Base-by-base conservation (phyloP, 2,329 filamentous ascomycete genomes). In the Cladophialophora exuberans region DNA sequence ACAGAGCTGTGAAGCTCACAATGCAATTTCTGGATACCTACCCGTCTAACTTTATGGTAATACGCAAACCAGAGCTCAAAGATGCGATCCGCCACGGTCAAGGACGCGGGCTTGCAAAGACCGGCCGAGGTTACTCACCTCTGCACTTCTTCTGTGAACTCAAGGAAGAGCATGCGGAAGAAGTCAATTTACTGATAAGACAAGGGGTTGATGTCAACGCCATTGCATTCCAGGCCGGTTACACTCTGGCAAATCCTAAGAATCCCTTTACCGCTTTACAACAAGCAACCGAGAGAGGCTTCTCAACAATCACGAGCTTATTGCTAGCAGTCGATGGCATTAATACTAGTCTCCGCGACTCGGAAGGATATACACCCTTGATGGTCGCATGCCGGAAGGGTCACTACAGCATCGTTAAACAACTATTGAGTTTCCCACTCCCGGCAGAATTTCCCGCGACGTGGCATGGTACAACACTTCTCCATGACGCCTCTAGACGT, bases 111-210 rank as follows among this genome's bases (percentile, higher is more conserved):
- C 45, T 63, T 35, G 54, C 61, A 3, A 52, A 51, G 9, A 60
- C 61, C 2, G 61, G 61, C 3, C 45, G 53, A 30, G 61, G 61
- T 2, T 63, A 60, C 36, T 39, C 59, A 10, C 57, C 61, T 11
- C 35, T 63, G 1, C 61, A 63, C 48, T 62, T 58, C 41, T 60
- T 63, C 49, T 63, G 61, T 42, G 61, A 62, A 28, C 51, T 61
- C 2, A 56, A 56, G 23, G 47, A 57, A 13, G 61, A 63, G 43
- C 45, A 55, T n/a, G 47, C 42, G 11, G 51, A 57, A 23, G 61
- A 63, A 36, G 51, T 63, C 11, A 52, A 56, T 17, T 39, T 63
- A 17, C 33, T 63, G 25, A 49, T 63, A 36, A 52, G 51, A 26
- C 54, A 57, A 17, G 59, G 57, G 15, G 61, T 52, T 13, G 57